A percentile compares a stretch with the other conserved stretches of the same genome.
Conservation (phyloP, 2,329 filamentous ascomycete genomes). For the Akanthomyces dipterigenus region DNA sequence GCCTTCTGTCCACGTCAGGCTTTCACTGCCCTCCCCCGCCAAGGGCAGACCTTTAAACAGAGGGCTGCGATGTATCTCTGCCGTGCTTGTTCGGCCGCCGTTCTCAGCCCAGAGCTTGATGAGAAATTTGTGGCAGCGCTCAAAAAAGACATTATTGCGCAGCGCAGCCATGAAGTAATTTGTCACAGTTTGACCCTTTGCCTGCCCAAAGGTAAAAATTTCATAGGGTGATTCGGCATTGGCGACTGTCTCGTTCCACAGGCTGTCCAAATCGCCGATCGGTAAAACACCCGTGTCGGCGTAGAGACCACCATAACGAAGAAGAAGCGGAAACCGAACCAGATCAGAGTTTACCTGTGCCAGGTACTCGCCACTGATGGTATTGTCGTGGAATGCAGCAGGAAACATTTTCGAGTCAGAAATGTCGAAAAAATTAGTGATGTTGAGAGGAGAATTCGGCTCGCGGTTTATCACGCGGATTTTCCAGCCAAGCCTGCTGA, state of each 20-base stretch:
- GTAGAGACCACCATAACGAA: constrained; percentile 51
- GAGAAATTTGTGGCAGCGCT: constrained; percentile 39
- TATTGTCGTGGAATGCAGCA: constrained; percentile 40
- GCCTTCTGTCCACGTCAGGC: constrained; percentile 17
- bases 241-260: constrained; percentile 45
- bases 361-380: constrained; percentile 41
- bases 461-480: constrained; percentile 44
- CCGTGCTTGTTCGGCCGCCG: constrained; percentile 39
- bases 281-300: constrained; percentile 50
- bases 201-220: constrained; percentile 35
- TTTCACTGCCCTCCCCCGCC: constrained; percentile 20
- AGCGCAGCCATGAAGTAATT: constrained; percentile 42
- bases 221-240: constrained; percentile 40
- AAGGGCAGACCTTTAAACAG: constrained; percentile 39
- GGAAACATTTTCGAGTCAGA: constrained; percentile 38
- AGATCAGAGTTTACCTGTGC: constrained; percentile 52
- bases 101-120: constrained; percentile 42
- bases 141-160: constrained; percentile 40
- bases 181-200: constrained; percentile 29
- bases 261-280: constrained; percentile 47
- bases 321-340: constrained; percentile 49
- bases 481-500: constrained; percentile 43
- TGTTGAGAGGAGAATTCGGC: constrained; percentile 38
- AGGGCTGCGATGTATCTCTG: constrained; percentile 42
- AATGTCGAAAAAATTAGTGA: constrained; percentile 42